Base-by-base conservation (phyloP, 805 yeast species). In the Limtongia smithiae region DNA sequence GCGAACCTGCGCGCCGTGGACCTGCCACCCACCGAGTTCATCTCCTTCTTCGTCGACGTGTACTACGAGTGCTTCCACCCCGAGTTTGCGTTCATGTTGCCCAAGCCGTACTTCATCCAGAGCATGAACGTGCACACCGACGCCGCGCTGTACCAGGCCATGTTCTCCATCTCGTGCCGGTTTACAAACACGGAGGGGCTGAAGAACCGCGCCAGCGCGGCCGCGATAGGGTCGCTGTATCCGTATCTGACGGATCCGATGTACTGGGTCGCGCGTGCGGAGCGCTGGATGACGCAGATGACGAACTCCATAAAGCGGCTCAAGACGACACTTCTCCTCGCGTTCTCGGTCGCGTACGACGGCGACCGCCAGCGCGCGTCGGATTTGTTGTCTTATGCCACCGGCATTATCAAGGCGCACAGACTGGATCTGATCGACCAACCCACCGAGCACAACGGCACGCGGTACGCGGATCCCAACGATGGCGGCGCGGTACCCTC, bases 191-290 rank as follows among this genome's bases (percentile, higher is more conserved):
- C 38, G 18, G 37, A 44, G 7, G 27, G 21, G 34, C 14, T 36
- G 14, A 11, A 17, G 4, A 31, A 17, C 9, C 27, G 28, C 12
- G 33, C 27, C 21, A 40, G 39, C 9, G 15, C 30, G 18, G 34
- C 37, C 37, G 35, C 25, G 12, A 21, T 17, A 1, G 7, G 22
- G 3, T 18, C 30, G 17, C 20, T 46, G 25, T 48, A 48, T 18
- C 37, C 43, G 14, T 48, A 51, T 27, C 31, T 44, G 35, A 31
- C 44, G 7, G 57, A 52, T 33, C 55, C 57, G 8, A 50, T 50
- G 57, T 53, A 51, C 43, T 53, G 57, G 57, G 37, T 41, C 8
- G 31, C 54, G 5, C 40, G 57, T 5, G 37, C 55, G n/a, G 57
- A 53, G 44, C 50, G 51, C 21, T 51, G 57, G 56, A 24, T 34